These are phyloP conservation scores for Pleurotus tuoliensis DNA, from an alignment of 768 basidiomycete genomes.

Conservation along the genomic window DNA sequence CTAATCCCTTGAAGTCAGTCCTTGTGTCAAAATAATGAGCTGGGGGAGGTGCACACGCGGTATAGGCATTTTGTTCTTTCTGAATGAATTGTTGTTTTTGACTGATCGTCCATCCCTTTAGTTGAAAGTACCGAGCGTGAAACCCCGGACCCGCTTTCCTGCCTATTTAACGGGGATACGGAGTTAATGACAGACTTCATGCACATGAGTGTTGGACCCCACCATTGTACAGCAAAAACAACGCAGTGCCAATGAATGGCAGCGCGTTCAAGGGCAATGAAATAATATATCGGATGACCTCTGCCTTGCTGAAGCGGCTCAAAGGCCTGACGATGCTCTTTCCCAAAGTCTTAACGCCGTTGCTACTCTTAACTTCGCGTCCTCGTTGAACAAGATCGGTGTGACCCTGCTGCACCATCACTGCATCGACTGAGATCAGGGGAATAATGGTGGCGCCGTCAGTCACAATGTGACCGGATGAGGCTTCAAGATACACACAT, in stretches of 20 bases:
- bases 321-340: constrained; percentile 47
- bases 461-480: background rate
- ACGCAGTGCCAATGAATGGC: constrained; percentile 58
- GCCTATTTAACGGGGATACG: constrained; percentile 19
- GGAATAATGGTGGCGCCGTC: background rate
- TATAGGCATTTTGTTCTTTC: constrained; percentile 54
- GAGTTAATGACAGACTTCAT: no score
- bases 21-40: background rate
- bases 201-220: no score
- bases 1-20: constrained; percentile 19
- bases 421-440: constrained; percentile 28
- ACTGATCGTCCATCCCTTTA: constrained; percentile 48
- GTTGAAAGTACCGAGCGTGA: constrained; percentile 67
- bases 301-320: constrained; percentile 37
- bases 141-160: constrained; percentile 49
- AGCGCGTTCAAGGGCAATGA: constrained; percentile 67
- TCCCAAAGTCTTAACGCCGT: constrained; percentile 41
- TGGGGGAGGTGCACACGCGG: constrained; percentile 41
- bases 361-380: constrained; percentile 27
- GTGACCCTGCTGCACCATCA: constrained; percentile 31
- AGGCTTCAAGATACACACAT: constrained; percentile 22
- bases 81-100: constrained; percentile 44
- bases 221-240: constrained; percentile 58
- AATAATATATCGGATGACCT: constrained; percentile 53
- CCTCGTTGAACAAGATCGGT: constrained; percentile 26